Evolutionary conservation across 2,329 filamentous ascomycete genomes (phyloP).

Genomic region (Thelonectria olida): DNA sequence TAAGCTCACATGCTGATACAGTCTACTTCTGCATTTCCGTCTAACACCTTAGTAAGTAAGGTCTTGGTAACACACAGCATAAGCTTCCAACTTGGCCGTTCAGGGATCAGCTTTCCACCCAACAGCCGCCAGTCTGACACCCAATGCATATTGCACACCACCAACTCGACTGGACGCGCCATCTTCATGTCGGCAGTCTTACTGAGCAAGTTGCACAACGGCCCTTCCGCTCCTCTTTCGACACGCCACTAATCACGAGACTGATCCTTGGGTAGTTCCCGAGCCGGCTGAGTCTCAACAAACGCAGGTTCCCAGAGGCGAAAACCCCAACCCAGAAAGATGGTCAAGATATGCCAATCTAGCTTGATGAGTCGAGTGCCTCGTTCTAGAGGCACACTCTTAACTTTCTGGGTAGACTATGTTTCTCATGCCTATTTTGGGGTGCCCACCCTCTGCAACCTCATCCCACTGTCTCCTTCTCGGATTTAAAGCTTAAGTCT

Average conservation of each 20-base stretch:
- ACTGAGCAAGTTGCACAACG: conserved; percentile 15
- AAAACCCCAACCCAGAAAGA: conserved; percentile 7
- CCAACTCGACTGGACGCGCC: conserved; percentile 11
- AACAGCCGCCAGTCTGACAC: conserved; percentile 13
- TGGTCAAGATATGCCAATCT: not conserved
- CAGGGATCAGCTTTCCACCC: not conserved
- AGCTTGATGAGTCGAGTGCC: not conserved
- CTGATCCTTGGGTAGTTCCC: not conserved
- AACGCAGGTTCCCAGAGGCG: not conserved
- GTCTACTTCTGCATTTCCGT: not conserved
- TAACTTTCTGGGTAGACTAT: not conserved
- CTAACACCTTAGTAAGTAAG: not conserved
- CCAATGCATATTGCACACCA: conserved; percentile 10
- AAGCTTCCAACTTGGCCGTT: not conserved
- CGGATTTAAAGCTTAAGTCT: not conserved
- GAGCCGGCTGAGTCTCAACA: not conserved
- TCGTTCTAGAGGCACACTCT: not conserved
- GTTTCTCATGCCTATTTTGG: not conserved
- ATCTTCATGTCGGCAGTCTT: conserved; percentile 19
- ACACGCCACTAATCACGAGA: conserved; percentile 6
- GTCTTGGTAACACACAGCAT: not conserved
- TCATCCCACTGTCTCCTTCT: not conserved
- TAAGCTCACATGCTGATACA: conserved; percentile 7
- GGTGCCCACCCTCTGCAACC: not conserved
- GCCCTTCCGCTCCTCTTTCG: not conserved